Evolutionary conservation across 805 yeast species (phyloP).

Genomic region (Limtongozyma cylindracea): DNA sequence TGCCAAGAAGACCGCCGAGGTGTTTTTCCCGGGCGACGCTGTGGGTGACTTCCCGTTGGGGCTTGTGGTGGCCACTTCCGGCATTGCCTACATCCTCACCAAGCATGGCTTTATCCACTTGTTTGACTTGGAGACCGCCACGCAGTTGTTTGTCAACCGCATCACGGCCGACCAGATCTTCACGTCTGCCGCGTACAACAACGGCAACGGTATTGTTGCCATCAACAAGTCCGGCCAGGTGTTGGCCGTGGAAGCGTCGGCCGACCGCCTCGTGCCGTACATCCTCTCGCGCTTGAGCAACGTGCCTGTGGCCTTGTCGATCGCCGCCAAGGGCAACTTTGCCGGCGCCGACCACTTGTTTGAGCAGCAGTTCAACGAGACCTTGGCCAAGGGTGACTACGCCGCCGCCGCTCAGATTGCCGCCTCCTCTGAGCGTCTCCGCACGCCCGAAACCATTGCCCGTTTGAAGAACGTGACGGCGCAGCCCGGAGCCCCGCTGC

Average conservation of each 20-base stretch:
- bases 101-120: conserved; percentile 92
- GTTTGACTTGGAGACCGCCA: conserved; percentile 82
- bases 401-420: conserved; percentile 90
- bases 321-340: conserved; percentile 88
- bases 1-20: conserved; percentile 73
- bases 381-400: conserved; percentile 67
- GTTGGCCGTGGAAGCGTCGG: conserved; percentile 71
- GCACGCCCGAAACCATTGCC: conserved; percentile 87
- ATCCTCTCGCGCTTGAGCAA: conserved; percentile 69
- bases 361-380: conserved; percentile 73
- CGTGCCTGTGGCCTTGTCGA: conserved; percentile 61
- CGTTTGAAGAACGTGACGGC: conserved; percentile 79
- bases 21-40: conserved; percentile 94
- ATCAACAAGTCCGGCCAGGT: conserved; percentile 93
- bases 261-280: conserved; percentile 70
- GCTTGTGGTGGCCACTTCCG: conserved; percentile 64
- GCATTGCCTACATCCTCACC: conserved; percentile 72
- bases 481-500: conserved; percentile 85
- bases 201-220: conserved; percentile 67
- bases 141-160: conserved; percentile 83
- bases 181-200: conserved; percentile 54
- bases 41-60: conserved; percentile 91
- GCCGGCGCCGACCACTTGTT: conserved; percentile 93
- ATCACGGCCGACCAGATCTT: conserved; percentile 91
- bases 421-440: conserved; percentile 75